These are phyloP conservation scores for Russula emetica DNA, from an alignment of 768 basidiomycete species.

Conservation along the genomic window DNA sequence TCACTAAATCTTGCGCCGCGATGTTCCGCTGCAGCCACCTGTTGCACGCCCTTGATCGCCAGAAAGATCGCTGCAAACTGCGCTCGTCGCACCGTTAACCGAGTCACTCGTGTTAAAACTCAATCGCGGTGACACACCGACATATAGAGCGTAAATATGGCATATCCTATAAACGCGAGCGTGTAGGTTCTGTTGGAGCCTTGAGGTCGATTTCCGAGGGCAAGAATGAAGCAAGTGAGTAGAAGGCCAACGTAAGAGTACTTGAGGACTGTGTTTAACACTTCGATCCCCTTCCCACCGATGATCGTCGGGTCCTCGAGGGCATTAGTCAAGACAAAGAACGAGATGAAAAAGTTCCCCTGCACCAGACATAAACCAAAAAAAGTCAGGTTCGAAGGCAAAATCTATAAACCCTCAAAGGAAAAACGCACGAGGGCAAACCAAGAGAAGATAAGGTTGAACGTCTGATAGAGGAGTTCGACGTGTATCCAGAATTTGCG, in stretches of 20 bases:
- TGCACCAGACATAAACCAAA: slow-evolving; percentile 10
- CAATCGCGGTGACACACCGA: slow-evolving; percentile 49
- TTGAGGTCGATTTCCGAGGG: slow-evolving; percentile 88
- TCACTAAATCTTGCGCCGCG: slow-evolving; percentile 49
- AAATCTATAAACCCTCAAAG: background rate
- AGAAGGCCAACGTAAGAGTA: slow-evolving; percentile 88
- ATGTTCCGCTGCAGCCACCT: slow-evolving; percentile 46
- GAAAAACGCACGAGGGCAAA: slow-evolving; percentile 61
- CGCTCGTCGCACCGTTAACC: slow-evolving; percentile 17
- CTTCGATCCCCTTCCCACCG: slow-evolving; percentile 53
- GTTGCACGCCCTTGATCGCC: slow-evolving; percentile 73
- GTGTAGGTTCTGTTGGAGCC: slow-evolving; percentile 88
- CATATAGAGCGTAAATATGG: slow-evolving; percentile 93
- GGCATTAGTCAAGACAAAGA: slow-evolving; percentile 68
- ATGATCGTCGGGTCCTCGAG: slow-evolving; percentile 62
- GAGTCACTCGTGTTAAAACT: slow-evolving; percentile 2
- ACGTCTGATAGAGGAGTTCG: slow-evolving; percentile 86
- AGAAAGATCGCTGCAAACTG: slow-evolving; percentile 77
- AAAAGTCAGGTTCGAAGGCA: background rate
- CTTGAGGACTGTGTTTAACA: slow-evolving; percentile 72
- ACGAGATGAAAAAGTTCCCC: slow-evolving; percentile 92
- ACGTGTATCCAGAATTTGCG: slow-evolving; percentile 94
- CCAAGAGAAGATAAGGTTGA: slow-evolving; percentile 92
- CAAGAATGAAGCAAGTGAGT: slow-evolving; percentile 80
- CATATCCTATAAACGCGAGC: slow-evolving; percentile 80